phyloP scores from a whole-genome alignment of 2,329 filamentous ascomycete species.

The Metarhizium sp. region DNA sequence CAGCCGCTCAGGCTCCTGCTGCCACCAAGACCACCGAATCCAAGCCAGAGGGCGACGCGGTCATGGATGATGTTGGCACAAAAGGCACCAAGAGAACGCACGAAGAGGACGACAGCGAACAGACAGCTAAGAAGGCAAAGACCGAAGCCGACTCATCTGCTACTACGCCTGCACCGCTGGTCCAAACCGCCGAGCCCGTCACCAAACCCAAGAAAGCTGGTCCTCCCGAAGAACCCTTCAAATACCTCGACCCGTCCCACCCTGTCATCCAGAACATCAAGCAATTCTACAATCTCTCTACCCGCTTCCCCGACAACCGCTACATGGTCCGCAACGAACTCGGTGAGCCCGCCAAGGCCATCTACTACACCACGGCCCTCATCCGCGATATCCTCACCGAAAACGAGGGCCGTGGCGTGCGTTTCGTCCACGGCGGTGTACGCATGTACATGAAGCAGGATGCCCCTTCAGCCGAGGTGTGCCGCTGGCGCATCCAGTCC shows the following conservation, averaged over 20 bases:
- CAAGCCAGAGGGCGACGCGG: conserved; percentile 19
- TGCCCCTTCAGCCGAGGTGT: conserved; percentile 75
- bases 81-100: conserved; percentile 25
- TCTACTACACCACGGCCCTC: conserved; percentile 88
- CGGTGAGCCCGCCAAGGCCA: conserved; percentile 82
- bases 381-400: conserved; percentile 75
- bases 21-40: conserved; percentile 19
- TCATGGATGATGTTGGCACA: conserved; percentile 19
- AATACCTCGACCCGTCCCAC: conserved; percentile 70
- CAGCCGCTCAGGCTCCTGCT: conserved; percentile 14
- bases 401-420: conserved; percentile 86
- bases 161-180: conserved; percentile 8
- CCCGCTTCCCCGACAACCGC: conserved; percentile 77
- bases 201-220: conserved; percentile 34
- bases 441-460: conserved; percentile 99
- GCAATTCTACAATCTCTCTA: conserved; percentile 74
- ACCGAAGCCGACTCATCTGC: conserved; percentile 19
- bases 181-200: conserved; percentile 12
- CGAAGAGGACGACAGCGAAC: conserved; percentile 25
- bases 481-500: conserved; percentile 89
- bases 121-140: conserved; percentile 40
- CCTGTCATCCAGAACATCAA: conserved; percentile 69
- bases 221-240: conserved; percentile 83
- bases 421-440: conserved; percentile 92
- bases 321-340: conserved; percentile 94